phyloP scores from a whole-genome alignment of 768 basidiomycete genomes.

The Boletus tylopilopsis region DNA sequence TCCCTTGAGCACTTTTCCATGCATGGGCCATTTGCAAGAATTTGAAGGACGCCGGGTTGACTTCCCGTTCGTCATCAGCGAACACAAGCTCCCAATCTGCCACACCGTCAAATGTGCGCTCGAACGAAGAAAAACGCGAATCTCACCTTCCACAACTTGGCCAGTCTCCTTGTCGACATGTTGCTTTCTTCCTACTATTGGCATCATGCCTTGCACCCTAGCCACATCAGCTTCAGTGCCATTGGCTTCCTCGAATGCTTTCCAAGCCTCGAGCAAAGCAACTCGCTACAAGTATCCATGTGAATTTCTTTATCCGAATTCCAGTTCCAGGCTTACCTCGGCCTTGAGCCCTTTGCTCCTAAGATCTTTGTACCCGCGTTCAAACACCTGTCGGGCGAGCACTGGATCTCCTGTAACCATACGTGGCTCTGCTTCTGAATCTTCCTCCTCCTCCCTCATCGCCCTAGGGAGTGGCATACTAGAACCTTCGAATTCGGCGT shows the following conservation, averaged over 20 bases:
- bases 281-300: conserved; percentile 58
- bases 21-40: conserved; percentile 94
- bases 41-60: conserved; percentile 91
- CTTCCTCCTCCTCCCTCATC: conserved; percentile 65
- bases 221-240: conserved; percentile 70
- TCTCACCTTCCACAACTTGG: conserved; percentile 79
- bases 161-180: conserved; percentile 82
- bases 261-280: conserved; percentile 92
- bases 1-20: conserved; percentile 65
- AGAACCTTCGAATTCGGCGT: conserved; percentile 87
- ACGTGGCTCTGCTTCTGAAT: conserved; percentile 48
- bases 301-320: conserved; percentile 1
- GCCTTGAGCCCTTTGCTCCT: conserved; percentile 79
- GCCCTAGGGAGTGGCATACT: conserved; percentile 62
- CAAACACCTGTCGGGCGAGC: conserved; percentile 75
- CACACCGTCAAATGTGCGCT: conserved; percentile 1
- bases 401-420: conserved; percentile 69
- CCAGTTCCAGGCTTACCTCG: conserved; percentile 54
- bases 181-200: conserved; percentile 81
- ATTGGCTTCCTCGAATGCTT: conserved; percentile 81
- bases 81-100: conserved; percentile 94
- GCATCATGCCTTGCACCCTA: conserved; percentile 91
- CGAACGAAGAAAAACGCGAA: neutral
- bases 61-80: conserved; percentile 92
- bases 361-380: conserved; percentile 84